A percentile compares a stretch with the other conserved stretches of the same genome.
These are phyloP conservation scores for Hypseocharis bilobata DNA, from an alignment of 441 rosid genomes.

Conservation along the genomic window DNA sequence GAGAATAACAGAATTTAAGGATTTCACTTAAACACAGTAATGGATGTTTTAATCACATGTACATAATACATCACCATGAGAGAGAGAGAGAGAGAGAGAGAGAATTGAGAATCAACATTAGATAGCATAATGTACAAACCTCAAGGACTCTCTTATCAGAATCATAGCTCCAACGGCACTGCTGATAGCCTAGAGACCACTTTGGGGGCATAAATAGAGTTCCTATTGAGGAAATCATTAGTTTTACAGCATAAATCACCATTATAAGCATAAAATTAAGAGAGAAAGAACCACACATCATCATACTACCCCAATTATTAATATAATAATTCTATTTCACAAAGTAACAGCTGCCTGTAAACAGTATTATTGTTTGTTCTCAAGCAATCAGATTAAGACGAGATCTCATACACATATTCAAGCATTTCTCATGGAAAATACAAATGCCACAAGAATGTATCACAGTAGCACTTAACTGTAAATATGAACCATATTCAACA, in stretches of 20 bases:
- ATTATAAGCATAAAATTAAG: not conserved
- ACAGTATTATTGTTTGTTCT: not conserved
- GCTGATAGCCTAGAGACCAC: conserved; percentile 96
- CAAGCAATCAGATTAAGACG: not conserved
- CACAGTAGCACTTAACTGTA: not conserved
- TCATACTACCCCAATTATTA: not conserved
- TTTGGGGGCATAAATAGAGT: conserved; percentile 90
- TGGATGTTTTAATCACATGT: not conserved
- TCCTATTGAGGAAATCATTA: conserved; percentile 35
- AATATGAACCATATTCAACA: not conserved
- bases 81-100: conserved; percentile 5
- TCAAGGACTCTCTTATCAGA: conserved; percentile 66
- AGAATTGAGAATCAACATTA: not conserved
- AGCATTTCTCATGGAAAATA: not conserved
- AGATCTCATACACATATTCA: not conserved
- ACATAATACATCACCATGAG: not conserved
- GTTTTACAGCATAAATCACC: conserved; percentile 2
- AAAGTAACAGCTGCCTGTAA: no score
- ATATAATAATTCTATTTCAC: not conserved
- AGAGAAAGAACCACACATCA: not conserved
- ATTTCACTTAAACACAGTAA: not conserved
- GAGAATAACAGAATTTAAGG: conserved; percentile 8
- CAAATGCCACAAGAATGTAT: not conserved
- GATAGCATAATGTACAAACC: conserved; percentile 37
- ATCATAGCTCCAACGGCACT: conserved; percentile 87